Evolutionary conservation across 345 rosid genomes (phyloP), one percentile per base, ranked within the genome.

Genomic region (Acer negundo): DNA sequence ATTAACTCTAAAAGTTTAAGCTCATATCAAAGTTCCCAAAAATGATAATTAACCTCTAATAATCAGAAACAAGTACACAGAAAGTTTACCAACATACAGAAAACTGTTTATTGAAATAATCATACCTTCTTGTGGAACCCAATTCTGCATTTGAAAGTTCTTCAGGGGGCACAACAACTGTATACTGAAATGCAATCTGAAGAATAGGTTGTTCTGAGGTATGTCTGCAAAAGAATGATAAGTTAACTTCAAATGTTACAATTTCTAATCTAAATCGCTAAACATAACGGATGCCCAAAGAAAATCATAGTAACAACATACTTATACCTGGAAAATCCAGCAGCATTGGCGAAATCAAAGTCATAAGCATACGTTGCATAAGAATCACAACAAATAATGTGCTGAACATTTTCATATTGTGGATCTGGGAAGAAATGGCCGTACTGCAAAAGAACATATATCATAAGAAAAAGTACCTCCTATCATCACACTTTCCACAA

Each of bases 351-450:
- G 67, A 94, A 96, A 77, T 94, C 97, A 77, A 96, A 96, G 90
- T 96, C 99, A 83, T 96, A 96, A 35, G 95, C 97, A 84, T 90
- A 96, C 74, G 99, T 91, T 67, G 97, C 97, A 88, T 85, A 85
- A 78, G 98, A 94, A 89, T 96, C 99, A 65, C 99, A 96, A 77
- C 98, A 93, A 70, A 93, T 93, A 77, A 96, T 92, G 85, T 94
- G 99, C 67, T 96, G 99, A 83, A 96, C 97, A 77, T 96, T 92
- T 84, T 94, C 99, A 82, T 94, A 94, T 75, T 92, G 97, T 10
- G 99, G 99, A 88, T 96, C 99, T 5, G 94, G 94, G 80, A 92
- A 96, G 92, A 94, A 96, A 91, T 96, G 98, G 63, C 99, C 98
- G 80, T 85, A 94, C 99, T 96, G 93, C 90, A 85, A 82, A 67